Evolutionary conservation across 2,329 filamentous ascomycete genomes (phyloP).

Genomic region (Mycocentrospora acerina): DNA sequence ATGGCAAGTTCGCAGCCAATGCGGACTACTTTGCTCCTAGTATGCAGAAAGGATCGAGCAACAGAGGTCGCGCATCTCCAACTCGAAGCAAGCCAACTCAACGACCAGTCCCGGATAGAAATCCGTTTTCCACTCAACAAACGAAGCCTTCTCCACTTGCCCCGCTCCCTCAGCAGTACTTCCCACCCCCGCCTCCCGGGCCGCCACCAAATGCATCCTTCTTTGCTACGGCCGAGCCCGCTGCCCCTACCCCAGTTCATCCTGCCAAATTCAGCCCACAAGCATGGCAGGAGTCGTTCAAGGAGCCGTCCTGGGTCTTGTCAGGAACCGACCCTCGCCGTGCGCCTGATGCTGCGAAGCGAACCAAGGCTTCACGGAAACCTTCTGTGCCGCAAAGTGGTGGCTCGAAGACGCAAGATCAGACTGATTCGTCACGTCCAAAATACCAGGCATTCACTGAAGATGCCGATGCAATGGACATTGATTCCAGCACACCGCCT

Average conservation of each 20-base stretch:
- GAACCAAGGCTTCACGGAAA: constrained; percentile 32
- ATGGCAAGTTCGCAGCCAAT: constrained; percentile 47
- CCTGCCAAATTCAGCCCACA: constrained; percentile 45
- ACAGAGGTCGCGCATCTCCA: constrained; percentile 33
- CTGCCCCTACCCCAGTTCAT: constrained; percentile 21
- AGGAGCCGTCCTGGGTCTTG: constrained; percentile 45
- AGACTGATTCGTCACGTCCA: constrained; percentile 27
- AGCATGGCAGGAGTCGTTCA: constrained; percentile 48
- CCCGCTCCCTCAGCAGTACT: constrained; percentile 18
- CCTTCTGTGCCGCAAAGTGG: constrained; percentile 33
- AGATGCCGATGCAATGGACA: constrained; percentile 51
- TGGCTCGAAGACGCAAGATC: constrained; percentile 30
- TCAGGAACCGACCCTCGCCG: constrained; percentile 35
- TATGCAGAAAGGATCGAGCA: constrained; percentile 23
- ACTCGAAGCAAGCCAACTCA: constrained; percentile 22
- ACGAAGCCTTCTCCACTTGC: constrained; percentile 24
- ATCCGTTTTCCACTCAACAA: constrained; percentile 9
- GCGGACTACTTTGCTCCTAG: constrained; percentile 46
- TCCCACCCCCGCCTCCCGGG: constrained; percentile 34
- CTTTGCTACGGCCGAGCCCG: constrained; percentile 19
- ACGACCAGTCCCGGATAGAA: too few species aligned
- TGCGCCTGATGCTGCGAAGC: constrained; percentile 26
- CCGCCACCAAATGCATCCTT: constrained; percentile 28
- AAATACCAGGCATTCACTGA: constrained; percentile 37
- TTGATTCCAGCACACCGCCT: constrained; percentile 43